Evolutionary conservation across 2,329 filamentous ascomycete species (phyloP), one percentile per base, ranked within the genome.

Genomic region (Basipetospora sp.): DNA sequence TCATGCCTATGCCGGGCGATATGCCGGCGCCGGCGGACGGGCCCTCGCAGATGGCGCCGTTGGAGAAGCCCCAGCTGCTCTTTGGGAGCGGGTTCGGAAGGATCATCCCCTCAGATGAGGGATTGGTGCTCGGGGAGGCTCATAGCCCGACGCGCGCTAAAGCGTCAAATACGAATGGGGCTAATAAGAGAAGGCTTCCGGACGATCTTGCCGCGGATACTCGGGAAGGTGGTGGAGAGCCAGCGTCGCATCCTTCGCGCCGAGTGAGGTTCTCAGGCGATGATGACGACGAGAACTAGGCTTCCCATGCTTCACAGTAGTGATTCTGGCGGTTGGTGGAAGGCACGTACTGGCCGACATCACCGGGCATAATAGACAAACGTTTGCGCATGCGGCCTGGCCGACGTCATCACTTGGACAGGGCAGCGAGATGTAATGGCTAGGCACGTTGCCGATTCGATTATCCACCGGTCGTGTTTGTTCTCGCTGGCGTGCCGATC

Each of bases 11-110:
- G 14, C 48, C 49, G 2, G 40, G 48, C 6, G 11, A 25, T n/a
- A n/a, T n/a, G n/a, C n/a, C n/a, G n/a, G 48, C 44, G 5, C 45
- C 50, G 14, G 39, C 29, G 3, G 50, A 58, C 8, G 58, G 58
- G 4, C 48, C 59, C 11, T 58, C 58, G 5, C 67, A 76, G 49
- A 71, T 72, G 56, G 57, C 64, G 2, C 48, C 53, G 19, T 50
- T 76, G 13, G 43, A 49, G 28, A 49, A 47, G 4, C 63, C 67
- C 3, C 67, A 68, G 45, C 58, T 54, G 13, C 50, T 75, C 3
- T 75, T 76, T 40, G 63, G 67, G 0, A 54, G 60, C 41, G 66
- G 61, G 3, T 67, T 68, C 40, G 66, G 65, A 4, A 52, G 53
- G 4, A 48, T 50, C 18, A 33, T 56, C 11, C 53, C 67, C 31